Evolutionary conservation across 305 asterid species (phyloP), one percentile per base, ranked within the genome.

Genomic region (Plantago coronopus): DNA sequence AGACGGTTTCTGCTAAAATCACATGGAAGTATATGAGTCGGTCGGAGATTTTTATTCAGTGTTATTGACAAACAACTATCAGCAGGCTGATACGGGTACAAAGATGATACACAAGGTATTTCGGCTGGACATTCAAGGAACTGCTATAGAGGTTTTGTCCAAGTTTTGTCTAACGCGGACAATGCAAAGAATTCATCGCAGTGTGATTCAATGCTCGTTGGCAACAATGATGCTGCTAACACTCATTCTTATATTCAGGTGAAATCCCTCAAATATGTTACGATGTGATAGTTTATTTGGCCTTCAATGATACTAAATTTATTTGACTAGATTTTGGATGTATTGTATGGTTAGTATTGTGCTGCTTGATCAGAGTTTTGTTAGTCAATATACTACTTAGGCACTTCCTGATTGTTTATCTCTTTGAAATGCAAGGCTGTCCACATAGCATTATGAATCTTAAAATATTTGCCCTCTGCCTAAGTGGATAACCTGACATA

Each of bases 51-150:
- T 93, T 64, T 93, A 93, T 59, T 93, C 97, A 3, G 98, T 93
- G 65, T 97, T 97, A 0, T 69, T 93, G 79, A 93, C 97, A 4
- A 93, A 93, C 75, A 87, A 93, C 58, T 76, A 62, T 68, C 99
- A 89, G 81, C 97, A 93, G 78, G 99, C 99, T 13, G 99, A 89
- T 46, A 87, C 99, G 0, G 97, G 97, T 62, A 93, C 97, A 0
- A 93, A 93, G 81, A 93, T 93, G 97, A 80, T 93, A 69, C 99
- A 93, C 73, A 89, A 87, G 74, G 99, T 89, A 89, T 93, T 61
- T 93, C 96, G 0, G 97, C 97, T 56, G 97, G 97, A 13, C 66
- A 65, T 49, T 88, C 97, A 2, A 81, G 96, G 57, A 91, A 89
- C 64, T 83, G 89, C 71, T 93, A 93, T 64, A 79, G 99, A 61